A percentile compares a stretch with the other conserved stretches of the same genome.
phyloP scores from a whole-genome alignment of 768 basidiomycete genomes.

The Crucibulum laeve region DNA sequence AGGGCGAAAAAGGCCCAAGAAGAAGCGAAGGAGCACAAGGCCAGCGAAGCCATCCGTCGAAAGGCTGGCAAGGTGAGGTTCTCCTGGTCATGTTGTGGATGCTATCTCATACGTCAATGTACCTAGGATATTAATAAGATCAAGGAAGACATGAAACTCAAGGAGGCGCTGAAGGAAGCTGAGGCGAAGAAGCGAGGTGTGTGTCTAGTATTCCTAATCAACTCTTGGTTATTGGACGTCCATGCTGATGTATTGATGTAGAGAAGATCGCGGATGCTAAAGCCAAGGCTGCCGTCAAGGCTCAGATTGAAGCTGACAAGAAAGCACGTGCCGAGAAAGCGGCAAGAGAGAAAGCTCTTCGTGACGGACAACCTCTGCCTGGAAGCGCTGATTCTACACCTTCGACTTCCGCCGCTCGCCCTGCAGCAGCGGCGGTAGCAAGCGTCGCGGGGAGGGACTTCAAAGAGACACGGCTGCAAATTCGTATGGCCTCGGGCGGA shows the following conservation, averaged over 20 bases:
- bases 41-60: conserved; percentile 74
- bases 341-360: conserved; percentile 86
- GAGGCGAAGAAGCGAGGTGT: conserved; percentile 77
- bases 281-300: conserved; percentile 83
- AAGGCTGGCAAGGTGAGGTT: conserved; percentile 74
- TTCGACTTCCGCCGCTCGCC: conserved; percentile 24
- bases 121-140: conserved; percentile 64
- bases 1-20: conserved; percentile 65
- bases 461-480: conserved; percentile 86
- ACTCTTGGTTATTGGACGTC: not conserved
- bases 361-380: conserved; percentile 60
- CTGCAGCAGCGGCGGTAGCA: conserved; percentile 31
- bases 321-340: conserved; percentile 81
- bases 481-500: conserved; percentile 78
- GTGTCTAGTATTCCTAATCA: conserved; percentile 2
- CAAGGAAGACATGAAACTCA: conserved; percentile 72
- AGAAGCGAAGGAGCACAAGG: conserved; percentile 69
- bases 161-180: conserved; percentile 80
- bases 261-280: conserved; percentile 89
- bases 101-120: not conserved
- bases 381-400: conserved; percentile 16
- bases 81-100: not conserved
- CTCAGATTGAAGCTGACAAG: conserved; percentile 95
- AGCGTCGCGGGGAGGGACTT: conserved; percentile 68
- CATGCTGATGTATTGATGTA: conserved; percentile 22